Evolutionary conservation across 2,329 filamentous ascomycete genomes (phyloP), one percentile per base, ranked within the genome.

Genomic region (Alternaria sp.): DNA sequence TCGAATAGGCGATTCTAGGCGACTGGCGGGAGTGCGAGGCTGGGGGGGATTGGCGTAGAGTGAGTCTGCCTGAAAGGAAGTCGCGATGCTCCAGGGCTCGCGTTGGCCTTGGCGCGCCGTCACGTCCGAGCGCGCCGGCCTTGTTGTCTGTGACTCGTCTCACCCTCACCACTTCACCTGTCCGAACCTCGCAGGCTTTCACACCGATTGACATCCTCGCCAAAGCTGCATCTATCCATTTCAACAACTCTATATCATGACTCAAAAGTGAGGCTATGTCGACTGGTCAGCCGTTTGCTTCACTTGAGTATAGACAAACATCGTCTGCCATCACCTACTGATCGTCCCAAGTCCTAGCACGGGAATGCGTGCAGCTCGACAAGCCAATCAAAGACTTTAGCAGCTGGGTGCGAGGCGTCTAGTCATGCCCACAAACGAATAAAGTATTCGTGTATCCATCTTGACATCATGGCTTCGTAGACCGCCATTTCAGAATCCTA

Each of bases 401-500:
- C 25, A 23, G 30, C 54, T 51, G 36, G 13, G 5, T 26, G 23
- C 56, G 26, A 54, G 40, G 25, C 25, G 21, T 43, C 49, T 32
- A 43, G 30, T 28, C 52, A 26, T 25, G 17, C 23, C 32, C 40
- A 17, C 25, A 40, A 51, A 55, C 61, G 13, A 45, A 59, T 19
- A 4, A 13, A 55, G 12, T 15, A 17, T 32, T 61, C 55, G 56
- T 61, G 60, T 57, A 56, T 54, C 61, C 52, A 64, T 50, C 47
- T 52, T 54, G 46, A 59, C 59, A 64, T 62, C 57, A 62, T 62
- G 61, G 59, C 62, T 57, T 44, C 49, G 64, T 71, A 74, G 71
- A 76, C 73, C 72, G 72, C 74, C 66, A 70, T 74, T 74, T 74
- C 46, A 61, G 62, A 54, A 66, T 36, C 46, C 59, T 67, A 61